Percentiles rank a stretch among this genome's conserved stretches.
phyloP scores from a whole-genome alignment of 805 yeast genomes.

The Metschnikowia borealis region DNA sequence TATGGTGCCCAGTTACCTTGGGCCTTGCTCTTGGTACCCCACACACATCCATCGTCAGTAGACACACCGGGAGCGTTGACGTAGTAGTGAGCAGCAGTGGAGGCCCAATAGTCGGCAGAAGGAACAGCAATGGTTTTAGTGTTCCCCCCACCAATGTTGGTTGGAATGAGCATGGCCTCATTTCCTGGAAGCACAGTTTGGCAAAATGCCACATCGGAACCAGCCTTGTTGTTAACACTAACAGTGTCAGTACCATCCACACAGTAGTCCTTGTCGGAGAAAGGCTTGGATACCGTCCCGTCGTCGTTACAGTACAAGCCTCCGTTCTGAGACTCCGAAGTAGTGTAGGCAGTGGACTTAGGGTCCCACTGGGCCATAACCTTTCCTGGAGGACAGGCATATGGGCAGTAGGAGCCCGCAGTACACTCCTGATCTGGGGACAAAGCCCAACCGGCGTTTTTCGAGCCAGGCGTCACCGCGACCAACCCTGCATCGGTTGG shows the following conservation, averaged over 20 bases:
- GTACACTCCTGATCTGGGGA: slow-evolving; percentile 68
- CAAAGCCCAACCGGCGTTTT: slow-evolving; percentile 86
- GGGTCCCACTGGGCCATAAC: slow-evolving; percentile 90
- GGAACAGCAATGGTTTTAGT: slow-evolving; percentile 74
- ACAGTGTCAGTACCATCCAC: slow-evolving; percentile 75
- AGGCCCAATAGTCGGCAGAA: slow-evolving; percentile 77
- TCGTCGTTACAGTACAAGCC: slow-evolving; percentile 73
- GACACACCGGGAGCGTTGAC: slow-evolving; percentile 81
- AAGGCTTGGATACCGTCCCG: slow-evolving; percentile 65
- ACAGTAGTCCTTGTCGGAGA: slow-evolving; percentile 57
- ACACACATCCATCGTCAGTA: slow-evolving; percentile 69
- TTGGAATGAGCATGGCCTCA: slow-evolving; percentile 92
- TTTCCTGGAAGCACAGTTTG: slow-evolving; percentile 93
- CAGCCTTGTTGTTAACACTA: slow-evolving; percentile 54
- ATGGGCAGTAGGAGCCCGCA: slow-evolving; percentile 82
- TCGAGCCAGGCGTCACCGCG: slow-evolving; percentile 52
- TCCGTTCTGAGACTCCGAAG: slow-evolving; percentile 78
- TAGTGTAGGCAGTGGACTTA: slow-evolving; percentile 61
- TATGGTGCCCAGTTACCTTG: slow-evolving; percentile 92
- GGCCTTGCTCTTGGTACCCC: slow-evolving; percentile 72
- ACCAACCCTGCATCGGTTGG: slow-evolving; percentile 69
- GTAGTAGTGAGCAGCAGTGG: slow-evolving; percentile 84
- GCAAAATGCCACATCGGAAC: slow-evolving; percentile 70
- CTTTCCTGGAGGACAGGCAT: slow-evolving; percentile 87
- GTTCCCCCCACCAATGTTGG: slow-evolving; percentile 50